Conservation (phyloP, 2,329 filamentous ascomycete genomes). For the Fusarium pseudonygamai region DNA sequence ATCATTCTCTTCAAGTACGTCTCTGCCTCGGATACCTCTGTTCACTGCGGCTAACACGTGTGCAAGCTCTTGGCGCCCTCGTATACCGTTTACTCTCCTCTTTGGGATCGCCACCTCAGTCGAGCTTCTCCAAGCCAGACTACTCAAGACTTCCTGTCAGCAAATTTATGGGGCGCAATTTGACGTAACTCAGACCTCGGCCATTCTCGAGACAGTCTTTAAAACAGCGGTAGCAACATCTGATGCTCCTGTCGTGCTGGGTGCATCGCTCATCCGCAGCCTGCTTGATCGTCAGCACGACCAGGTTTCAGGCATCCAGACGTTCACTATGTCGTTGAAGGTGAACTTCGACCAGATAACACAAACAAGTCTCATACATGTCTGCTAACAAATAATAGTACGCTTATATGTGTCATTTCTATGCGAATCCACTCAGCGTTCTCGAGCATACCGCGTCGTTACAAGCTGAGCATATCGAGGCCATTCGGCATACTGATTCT, state of each 20-base stretch:
- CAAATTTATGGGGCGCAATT: conserved; percentile 77
- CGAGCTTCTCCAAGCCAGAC: conserved; percentile 78
- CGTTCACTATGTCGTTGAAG: conserved; percentile 76
- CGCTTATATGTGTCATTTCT: conserved; percentile 87
- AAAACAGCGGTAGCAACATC: conserved; percentile 68
- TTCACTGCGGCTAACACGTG: conserved; percentile 43
- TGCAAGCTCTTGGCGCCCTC: conserved; percentile 71
- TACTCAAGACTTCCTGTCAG: conserved; percentile 74
- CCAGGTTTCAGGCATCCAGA: conserved; percentile 79
- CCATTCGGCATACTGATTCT: conserved; percentile 73
- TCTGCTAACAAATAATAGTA: conserved; percentile 61
- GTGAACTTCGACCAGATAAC: conserved; percentile 49
- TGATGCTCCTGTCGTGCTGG: conserved; percentile 68
- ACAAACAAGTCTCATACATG: no score
- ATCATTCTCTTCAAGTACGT: conserved; percentile 73
- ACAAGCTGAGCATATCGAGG: conserved; percentile 70
- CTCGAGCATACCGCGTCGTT: conserved; percentile 60
- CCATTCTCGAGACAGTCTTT: conserved; percentile 78
- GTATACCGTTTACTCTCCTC: conserved; percentile 79
- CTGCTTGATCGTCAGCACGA: conserved; percentile 79
- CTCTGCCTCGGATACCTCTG: background rate
- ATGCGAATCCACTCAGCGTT: conserved; percentile 77
- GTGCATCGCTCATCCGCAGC: conserved; percentile 68
- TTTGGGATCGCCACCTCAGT: conserved; percentile 86
- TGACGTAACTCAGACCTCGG: conserved; percentile 77